Conservation (phyloP, 164 flowering plant species). For the Nelumbo lutea region DNA sequence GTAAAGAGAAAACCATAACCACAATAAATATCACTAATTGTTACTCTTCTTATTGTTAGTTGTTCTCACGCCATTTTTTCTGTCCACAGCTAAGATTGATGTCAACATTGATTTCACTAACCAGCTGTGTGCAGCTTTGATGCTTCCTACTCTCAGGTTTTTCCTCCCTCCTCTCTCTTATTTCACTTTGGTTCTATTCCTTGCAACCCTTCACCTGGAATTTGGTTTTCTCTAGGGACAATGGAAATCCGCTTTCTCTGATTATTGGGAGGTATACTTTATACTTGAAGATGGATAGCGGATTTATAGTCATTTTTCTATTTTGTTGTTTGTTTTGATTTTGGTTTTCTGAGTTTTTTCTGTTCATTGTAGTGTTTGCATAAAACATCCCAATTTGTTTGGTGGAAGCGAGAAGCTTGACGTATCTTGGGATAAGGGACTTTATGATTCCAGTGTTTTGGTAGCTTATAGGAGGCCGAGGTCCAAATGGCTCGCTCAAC, state of each 20-base stretch:
- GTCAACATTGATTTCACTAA: slow-evolving; percentile 89
- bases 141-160: slow-evolving; percentile 68
- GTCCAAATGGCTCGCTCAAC: slow-evolving; percentile 79
- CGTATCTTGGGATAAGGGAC: slow-evolving; percentile 83
- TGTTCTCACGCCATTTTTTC: slow-evolving; percentile 2
- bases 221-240: slow-evolving; percentile 31
- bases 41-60: too few species aligned
- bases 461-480: slow-evolving; percentile 80
- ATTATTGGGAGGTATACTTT: slow-evolving; percentile 79
- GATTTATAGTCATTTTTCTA: background rate
- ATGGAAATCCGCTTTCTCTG: slow-evolving; percentile 61
- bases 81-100: slow-evolving; percentile 77
- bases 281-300: background rate
- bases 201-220: background rate
- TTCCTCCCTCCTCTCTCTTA: background rate
- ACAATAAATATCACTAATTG: too few species aligned
- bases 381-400: slow-evolving; percentile 87
- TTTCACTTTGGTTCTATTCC: background rate
- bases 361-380: slow-evolving; percentile 62
- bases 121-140: slow-evolving; percentile 69
- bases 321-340: background rate
- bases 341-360: too few species aligned
- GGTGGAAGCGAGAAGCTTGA: slow-evolving; percentile 96
- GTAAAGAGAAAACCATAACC: too few species aligned
- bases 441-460: slow-evolving; percentile 71